phyloP scores from a whole-genome alignment of 805 yeast genomes.

The Priceomyces carsonii region DNA sequence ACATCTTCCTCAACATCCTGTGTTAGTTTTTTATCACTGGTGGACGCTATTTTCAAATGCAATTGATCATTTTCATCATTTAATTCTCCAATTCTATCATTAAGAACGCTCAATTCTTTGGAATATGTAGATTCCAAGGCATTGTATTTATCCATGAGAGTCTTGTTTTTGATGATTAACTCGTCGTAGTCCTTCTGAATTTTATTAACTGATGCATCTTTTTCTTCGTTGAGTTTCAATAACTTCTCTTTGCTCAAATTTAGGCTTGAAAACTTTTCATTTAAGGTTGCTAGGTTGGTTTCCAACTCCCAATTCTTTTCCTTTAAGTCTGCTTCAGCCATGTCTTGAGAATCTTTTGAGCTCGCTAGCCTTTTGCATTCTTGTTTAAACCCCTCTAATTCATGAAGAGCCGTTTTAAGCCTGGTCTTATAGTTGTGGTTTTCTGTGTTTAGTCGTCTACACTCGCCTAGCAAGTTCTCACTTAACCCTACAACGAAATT shows the following conservation, averaged over 20 bases:
- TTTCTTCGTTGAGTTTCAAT: conserved; percentile 31
- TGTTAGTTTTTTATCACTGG: no score
- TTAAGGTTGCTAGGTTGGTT: conserved; percentile 45
- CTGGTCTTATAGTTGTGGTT: conserved; percentile 48
- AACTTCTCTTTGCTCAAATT: conserved; percentile 42
- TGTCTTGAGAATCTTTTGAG: conserved; percentile 32
- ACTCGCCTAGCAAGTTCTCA: conserved; percentile 69
- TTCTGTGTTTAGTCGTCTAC: conserved; percentile 69
- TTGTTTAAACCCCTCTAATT: conserved; percentile 38
- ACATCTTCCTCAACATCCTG: no score
- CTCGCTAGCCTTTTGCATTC: conserved; percentile 35
- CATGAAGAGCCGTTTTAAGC: conserved; percentile 44
- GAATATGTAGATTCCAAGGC: conserved; percentile 35
- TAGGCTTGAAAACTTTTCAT: conserved; percentile 43
- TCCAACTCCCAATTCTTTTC: conserved; percentile 71
- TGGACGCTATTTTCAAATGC: conserved; percentile 33
- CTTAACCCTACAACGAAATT: conserved; percentile 73
- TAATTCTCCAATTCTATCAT: conserved; percentile 53
- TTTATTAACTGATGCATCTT: conserved; percentile 24
- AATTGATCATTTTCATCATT: conserved; percentile 70
- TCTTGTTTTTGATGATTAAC: conserved; percentile 37
- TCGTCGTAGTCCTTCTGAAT: conserved; percentile 52
- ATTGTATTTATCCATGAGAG: conserved; percentile 40
- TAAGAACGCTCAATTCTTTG: conserved; percentile 49
- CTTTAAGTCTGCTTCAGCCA: conserved; percentile 49